Conservation (phyloP, 768 basidiomycete species). For the Amylocystis lapponica region DNA sequence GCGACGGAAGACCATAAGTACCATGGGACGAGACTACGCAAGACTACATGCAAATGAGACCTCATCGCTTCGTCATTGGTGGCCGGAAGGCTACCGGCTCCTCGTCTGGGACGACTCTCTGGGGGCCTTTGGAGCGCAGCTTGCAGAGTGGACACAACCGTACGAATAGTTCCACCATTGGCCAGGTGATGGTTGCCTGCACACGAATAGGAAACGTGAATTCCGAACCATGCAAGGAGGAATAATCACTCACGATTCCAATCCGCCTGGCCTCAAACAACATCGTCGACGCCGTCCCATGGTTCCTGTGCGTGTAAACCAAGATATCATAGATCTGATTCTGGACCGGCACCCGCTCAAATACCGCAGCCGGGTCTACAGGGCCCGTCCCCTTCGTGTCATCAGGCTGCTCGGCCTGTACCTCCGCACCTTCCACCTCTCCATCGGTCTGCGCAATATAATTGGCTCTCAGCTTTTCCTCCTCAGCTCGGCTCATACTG, state of each 20-base stretch:
- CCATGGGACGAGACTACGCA: too few species aligned
- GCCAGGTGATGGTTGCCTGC: slow-evolving; percentile 67
- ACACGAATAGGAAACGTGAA: slow-evolving; percentile 5
- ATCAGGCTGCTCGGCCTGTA: slow-evolving; percentile 7
- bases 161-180: slow-evolving; percentile 65
- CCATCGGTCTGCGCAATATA: slow-evolving; percentile 39
- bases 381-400: slow-evolving; percentile 19
- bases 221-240: not conserved
- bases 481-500: slow-evolving; percentile 41
- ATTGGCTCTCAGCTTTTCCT: slow-evolving; percentile 43
- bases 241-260: slow-evolving; percentile 46
- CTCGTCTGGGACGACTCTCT: slow-evolving; percentile 8
- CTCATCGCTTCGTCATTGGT: not conserved
- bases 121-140: slow-evolving; percentile 32
- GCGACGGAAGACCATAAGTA: too few species aligned
- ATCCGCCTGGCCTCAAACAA: slow-evolving; percentile 49
- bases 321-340: slow-evolving; percentile 65
- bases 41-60: not conserved
- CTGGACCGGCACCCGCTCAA: slow-evolving; percentile 60
- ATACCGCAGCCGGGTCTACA: slow-evolving; percentile 34
- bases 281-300: slow-evolving; percentile 49
- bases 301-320: slow-evolving; percentile 59
- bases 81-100: slow-evolving; percentile 8
- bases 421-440: slow-evolving; percentile 15
- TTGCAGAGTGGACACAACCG: slow-evolving; percentile 54